phyloP scores from a whole-genome alignment of 176 grass and related monocot species.

The Hordeum vulgare region MorexV3_pseudomolecules_assembly NC_058518.1:493749929-493750428 shows the following conservation, averaged over 20 bases:
- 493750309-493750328: constrained; percentile 23
- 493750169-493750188: constrained; percentile 68
- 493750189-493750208: constrained; percentile 80
- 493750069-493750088: not conserved
- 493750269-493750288: constrained; percentile 76
- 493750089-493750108: not conserved
- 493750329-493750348: constrained; percentile 72
- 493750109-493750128: constrained; percentile 13
- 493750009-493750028: not conserved
- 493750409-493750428: constrained; percentile 97
- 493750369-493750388: constrained; percentile 80
- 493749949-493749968: not conserved
- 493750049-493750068: not conserved
- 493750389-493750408: constrained; percentile 56
- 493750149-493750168: constrained; percentile 71
- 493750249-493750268: constrained; percentile 90
- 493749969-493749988: not conserved
- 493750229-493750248: constrained; percentile 87
- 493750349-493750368: constrained; percentile 74
- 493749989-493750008: not conserved
- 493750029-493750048: not conserved
- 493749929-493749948: not conserved
- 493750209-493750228: constrained; percentile 68
- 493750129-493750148: constrained; percentile 88
- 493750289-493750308: constrained; percentile 32